Evolutionary conservation across 2,329 filamentous ascomycete species (phyloP).

Genomic region (Didymella sp.): DNA sequence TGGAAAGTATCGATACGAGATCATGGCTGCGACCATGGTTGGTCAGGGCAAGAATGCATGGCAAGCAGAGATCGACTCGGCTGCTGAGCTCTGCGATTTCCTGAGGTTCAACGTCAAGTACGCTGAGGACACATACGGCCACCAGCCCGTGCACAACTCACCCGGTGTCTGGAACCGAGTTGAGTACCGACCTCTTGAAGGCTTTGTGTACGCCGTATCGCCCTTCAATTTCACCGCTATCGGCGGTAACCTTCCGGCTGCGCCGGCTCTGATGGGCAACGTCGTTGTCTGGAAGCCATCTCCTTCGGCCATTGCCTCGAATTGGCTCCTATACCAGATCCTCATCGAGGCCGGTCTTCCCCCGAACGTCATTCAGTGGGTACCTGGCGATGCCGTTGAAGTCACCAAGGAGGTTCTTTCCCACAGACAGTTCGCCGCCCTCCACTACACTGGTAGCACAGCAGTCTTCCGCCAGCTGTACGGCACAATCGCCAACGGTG

Average conservation of each 20-base stretch:
- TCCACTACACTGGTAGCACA: slow-evolving; percentile 95
- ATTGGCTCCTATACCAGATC: slow-evolving; percentile 90
- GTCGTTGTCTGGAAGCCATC: slow-evolving; percentile 98
- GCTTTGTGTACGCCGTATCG: slow-evolving; percentile 92
- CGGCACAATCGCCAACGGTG: slow-evolving; percentile 80
- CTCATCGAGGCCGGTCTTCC: slow-evolving; percentile 90
- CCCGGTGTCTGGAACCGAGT: slow-evolving; percentile 89
- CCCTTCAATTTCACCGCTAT: slow-evolving; percentile 99
- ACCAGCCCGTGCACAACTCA: slow-evolving; percentile 85
- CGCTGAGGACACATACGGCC: slow-evolving; percentile 86
- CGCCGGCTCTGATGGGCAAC: slow-evolving; percentile 89
- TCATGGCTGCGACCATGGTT: slow-evolving; percentile 95
- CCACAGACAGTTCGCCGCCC: slow-evolving; percentile 83
- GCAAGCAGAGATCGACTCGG: slow-evolving; percentile 98
- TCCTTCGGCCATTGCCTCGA: slow-evolving; percentile 84
- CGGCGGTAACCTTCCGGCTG: slow-evolving; percentile 81
- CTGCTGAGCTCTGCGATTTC: slow-evolving; percentile 92
- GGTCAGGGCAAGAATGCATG: slow-evolving; percentile 98
- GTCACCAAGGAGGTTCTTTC: slow-evolving; percentile 79
- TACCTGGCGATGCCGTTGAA: slow-evolving; percentile 85
- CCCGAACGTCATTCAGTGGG: slow-evolving; percentile 88
- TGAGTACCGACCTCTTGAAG: slow-evolving; percentile 88
- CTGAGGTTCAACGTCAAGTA: slow-evolving; percentile 93
- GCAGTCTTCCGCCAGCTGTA: slow-evolving; percentile 89
- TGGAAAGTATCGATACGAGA: slow-evolving; percentile 92